Evolutionary conservation across 2,329 filamentous ascomycete genomes (phyloP), one percentile per base, ranked within the genome.

Genomic region (Botrytis paeoniae): DNA sequence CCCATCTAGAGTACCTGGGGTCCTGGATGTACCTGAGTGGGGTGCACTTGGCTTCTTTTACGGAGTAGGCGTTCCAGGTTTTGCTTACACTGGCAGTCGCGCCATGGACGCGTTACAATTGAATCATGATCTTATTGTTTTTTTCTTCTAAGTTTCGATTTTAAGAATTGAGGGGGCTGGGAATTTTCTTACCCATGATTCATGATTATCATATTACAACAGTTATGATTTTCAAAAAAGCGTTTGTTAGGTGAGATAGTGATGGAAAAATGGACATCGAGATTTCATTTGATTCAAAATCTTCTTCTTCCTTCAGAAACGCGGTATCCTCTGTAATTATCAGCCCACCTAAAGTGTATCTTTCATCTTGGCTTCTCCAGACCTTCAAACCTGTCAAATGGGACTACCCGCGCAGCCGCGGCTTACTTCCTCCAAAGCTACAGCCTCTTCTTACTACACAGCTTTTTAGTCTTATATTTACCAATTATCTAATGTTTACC

Each of bases 331-430:
- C 25, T 68, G 16, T 54, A 29, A 68, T 54, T n/a, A 45, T 54
- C 43, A 65, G 41, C 29, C 63, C 43, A 65, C 20, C 25, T n/a
- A 54, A 35, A 39, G 22, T 25, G 25, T 51, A 51, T 43, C 41
- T 64, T 45, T 22, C 64, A 22, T 18, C 25, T 39, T 66, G n/a
- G 64, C 9, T 48, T 68, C 16, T 25, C 25, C 45, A 68, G 25
- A 54, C 35, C 18, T 18, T 68, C 64, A 39, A 37, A 57, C 37
- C 22, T 72, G 62, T 72, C 70, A 72, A 72, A 72, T 72, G 70
- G 70, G 62, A 68, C 37, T 72, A 72, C 70, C 70, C 70, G 70
- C 70, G 51, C 51, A 72, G 70, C 70, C 70, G 70, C 62, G 62
- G 62, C 25, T 7, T 48, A 3, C 41, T 25, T 43, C 25, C 64